These are phyloP conservation scores for Lentinula guzmanii DNA, from an alignment of 768 basidiomycete genomes.

Conservation along the genomic window DNA sequence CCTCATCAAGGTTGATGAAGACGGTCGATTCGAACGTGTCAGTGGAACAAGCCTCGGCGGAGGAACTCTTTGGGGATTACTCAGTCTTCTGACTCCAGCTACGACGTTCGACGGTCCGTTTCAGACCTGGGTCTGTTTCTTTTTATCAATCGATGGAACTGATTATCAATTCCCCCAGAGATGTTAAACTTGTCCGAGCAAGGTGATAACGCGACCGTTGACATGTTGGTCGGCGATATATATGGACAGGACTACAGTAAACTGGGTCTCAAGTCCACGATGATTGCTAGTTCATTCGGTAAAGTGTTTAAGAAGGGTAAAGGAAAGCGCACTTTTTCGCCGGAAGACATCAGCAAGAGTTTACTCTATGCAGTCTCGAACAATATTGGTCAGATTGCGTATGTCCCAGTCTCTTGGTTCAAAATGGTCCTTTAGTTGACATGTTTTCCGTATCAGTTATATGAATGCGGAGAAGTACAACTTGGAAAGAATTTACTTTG, in stretches of 20 bases:
- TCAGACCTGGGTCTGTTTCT: neutral
- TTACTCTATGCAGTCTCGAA: slow-evolving; percentile 95
- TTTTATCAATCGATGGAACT: neutral
- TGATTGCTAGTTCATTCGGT: slow-evolving; percentile 97
- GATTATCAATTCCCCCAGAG: slow-evolving; percentile 43
- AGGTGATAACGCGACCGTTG: slow-evolving; percentile 90
- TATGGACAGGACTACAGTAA: slow-evolving; percentile 97
- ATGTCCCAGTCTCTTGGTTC: slow-evolving; percentile 28
- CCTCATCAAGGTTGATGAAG: slow-evolving; percentile 94
- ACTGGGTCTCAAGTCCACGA: slow-evolving; percentile 94
- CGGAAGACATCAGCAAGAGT: slow-evolving; percentile 93
- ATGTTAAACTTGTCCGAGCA: slow-evolving; percentile 93
- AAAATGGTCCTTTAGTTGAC: neutral
- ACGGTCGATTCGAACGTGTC: slow-evolving; percentile 93
- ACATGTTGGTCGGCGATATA: slow-evolving; percentile 99
- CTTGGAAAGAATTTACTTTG: slow-evolving; percentile 96
- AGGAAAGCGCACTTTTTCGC: slow-evolving; percentile 70
- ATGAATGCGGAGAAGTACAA: slow-evolving; percentile 99
- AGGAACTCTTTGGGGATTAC: slow-evolving; percentile 93
- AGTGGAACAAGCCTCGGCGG: slow-evolving; percentile 97
- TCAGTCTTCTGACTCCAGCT: slow-evolving; percentile 93
- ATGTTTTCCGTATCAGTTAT: slow-evolving; percentile 47
- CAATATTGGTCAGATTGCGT: slow-evolving; percentile 99
- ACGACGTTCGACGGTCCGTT: slow-evolving; percentile 89
- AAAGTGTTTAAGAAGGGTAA: slow-evolving; percentile 94